Conservation (phyloP, 768 basidiomycete species). For the Cystobasidiopsis lactophilus region DNA sequence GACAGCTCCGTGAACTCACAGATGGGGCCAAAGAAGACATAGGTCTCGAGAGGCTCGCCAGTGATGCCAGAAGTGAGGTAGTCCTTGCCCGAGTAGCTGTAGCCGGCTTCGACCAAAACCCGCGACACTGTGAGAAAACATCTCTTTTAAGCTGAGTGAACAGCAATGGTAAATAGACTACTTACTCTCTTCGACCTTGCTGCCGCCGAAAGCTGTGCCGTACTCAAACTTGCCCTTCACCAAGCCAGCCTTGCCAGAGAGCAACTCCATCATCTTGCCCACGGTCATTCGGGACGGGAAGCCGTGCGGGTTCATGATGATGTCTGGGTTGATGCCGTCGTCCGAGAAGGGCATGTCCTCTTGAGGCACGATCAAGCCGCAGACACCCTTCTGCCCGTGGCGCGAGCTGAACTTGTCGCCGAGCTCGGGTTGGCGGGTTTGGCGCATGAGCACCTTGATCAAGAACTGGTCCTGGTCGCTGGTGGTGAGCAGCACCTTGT, state of each 20-base stretch:
- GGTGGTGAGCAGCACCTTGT: conserved; percentile 94
- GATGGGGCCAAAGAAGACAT: conserved; percentile 83
- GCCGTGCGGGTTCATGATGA: conserved; percentile 99
- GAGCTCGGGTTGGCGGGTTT: conserved; percentile 84
- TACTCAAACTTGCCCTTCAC: conserved; percentile 71
- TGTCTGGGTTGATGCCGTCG: conserved; percentile 69
- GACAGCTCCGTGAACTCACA: conserved; percentile 21
- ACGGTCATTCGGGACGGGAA: conserved; percentile 85
- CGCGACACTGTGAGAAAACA: conserved; percentile 38
- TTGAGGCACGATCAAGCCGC: conserved; percentile 94
- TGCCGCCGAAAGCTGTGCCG: conserved; percentile 91
- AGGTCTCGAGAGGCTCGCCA: conserved; percentile 84
- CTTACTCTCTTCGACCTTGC: conserved; percentile 75
- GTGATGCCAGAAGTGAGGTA: conserved; percentile 97
- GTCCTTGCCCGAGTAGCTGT: conserved; percentile 96
- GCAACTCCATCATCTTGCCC: conserved; percentile 96
- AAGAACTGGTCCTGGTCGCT: conserved; percentile 74
- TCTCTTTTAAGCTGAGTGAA: too few species aligned
- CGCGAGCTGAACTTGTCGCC: conserved; percentile 97
- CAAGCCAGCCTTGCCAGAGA: conserved; percentile 93
- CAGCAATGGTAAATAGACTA: too few species aligned
- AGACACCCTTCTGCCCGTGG: conserved; percentile 97
- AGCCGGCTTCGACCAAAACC: conserved; percentile 81
- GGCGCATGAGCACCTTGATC: conserved; percentile 90
- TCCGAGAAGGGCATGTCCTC: conserved; percentile 99